A percentile compares a stretch with the other conserved stretches of the same genome.
phyloP scores from a whole-genome alignment of 2,329 filamentous ascomycete species.

The Stromatinia cepivora region DNA sequence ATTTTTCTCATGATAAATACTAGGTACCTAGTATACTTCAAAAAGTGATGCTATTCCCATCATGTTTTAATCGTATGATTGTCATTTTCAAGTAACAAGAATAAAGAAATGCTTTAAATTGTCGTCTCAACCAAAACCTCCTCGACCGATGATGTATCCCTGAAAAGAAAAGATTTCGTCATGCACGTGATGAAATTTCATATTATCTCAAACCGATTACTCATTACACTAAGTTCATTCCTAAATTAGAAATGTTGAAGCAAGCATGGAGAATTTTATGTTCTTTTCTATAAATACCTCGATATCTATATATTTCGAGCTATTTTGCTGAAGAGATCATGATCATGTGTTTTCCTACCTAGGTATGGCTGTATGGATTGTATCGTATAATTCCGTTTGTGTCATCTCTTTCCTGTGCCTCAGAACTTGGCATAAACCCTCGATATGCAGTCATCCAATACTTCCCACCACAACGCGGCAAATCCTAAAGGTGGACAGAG shows the following conservation, averaged over 20 bases:
- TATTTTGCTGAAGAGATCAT: neutral
- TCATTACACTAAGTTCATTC: neutral
- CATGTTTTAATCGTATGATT: neutral
- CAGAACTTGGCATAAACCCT: neutral
- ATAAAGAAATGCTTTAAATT: neutral
- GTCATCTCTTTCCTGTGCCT: neutral
- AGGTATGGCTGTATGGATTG: neutral
- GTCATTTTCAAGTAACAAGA: neutral
- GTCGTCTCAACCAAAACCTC: neutral
- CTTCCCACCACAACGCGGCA: neutral
- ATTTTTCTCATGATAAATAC: neutral
- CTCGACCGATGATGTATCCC: too few relatives aligned
- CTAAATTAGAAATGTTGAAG: neutral
- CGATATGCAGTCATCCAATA: conserved; percentile 15
- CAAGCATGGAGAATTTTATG: neutral
- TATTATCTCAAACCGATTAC: neutral
- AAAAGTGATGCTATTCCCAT: neutral
- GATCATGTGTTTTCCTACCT: neutral
- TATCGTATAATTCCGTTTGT: neutral
- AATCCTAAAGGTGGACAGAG: neutral
- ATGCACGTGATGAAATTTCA: neutral
- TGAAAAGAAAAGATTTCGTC: neutral
- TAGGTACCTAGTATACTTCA: neutral
- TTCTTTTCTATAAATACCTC: neutral
- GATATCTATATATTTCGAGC: neutral